phyloP scores from a whole-genome alignment of 108 stramenopile species.

The Aurantiochytrium sp. region DNA sequence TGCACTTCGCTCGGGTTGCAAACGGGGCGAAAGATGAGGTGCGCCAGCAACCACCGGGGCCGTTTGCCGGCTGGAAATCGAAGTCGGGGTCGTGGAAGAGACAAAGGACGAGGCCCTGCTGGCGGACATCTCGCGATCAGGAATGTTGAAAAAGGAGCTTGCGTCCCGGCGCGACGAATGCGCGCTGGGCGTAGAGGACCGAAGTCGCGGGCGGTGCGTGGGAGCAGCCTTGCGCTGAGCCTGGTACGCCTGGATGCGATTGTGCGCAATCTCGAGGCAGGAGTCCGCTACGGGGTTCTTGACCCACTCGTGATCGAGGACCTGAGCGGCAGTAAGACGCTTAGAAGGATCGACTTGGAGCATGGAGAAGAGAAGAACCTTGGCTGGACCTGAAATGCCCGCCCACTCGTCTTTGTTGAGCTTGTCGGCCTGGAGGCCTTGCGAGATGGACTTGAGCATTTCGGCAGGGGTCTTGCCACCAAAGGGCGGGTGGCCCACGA shows the following conservation, averaged over 20 bases:
- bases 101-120: neutral
- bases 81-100: neutral
- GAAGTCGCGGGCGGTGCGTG: neutral
- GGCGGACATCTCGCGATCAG: neutral
- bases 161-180: neutral
- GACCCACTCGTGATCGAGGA: neutral
- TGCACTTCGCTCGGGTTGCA: neutral
- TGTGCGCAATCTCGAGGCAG: neutral
- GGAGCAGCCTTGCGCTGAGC: neutral
- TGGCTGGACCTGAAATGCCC: neutral
- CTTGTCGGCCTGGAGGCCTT: neutral
- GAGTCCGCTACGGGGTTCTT: neutral
- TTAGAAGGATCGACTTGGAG: neutral
- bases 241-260: neutral
- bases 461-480: neutral
- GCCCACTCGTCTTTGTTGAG: neutral
- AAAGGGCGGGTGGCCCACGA: neutral
- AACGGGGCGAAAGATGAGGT: too few relatives aligned
- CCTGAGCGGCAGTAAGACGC: neutral
- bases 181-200: neutral
- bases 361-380: neutral
- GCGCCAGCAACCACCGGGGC: too few relatives aligned
- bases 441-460: neutral
- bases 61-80: neutral
- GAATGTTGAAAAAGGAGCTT: too few relatives aligned